Conservation (phyloP, 1,139 yeast genomes). For the Entelexis paramagnoliae region DNA sequence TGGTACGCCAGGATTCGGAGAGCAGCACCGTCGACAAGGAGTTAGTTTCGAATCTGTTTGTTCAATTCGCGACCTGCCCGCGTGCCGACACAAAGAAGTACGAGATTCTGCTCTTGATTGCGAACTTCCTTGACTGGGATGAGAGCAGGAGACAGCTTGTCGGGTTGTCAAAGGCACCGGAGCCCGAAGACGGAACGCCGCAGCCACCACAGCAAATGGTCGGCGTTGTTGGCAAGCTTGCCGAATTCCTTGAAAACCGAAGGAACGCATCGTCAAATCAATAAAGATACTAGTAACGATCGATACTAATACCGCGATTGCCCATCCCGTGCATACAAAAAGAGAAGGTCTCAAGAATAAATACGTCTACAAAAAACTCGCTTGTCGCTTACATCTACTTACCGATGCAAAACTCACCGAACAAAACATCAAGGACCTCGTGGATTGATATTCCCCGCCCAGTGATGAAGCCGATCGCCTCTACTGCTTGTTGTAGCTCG, state of each 20-base stretch:
- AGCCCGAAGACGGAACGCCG: constrained; percentile 25
- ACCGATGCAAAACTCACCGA: constrained; percentile 88
- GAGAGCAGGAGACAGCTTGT: constrained; percentile 73
- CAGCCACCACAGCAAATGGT: constrained; percentile 35
- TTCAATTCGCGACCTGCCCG: constrained; percentile 78
- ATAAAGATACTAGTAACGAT: constrained; percentile 14
- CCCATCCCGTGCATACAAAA: no score
- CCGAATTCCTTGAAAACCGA: constrained; percentile 78
- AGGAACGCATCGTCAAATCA: constrained; percentile 1
- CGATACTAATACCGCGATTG: no score
- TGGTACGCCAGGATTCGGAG: constrained; percentile 64
- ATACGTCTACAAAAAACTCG: no score
- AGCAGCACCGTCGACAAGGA: constrained; percentile 78
- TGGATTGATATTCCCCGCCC: constrained; percentile 85
- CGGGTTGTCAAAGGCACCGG: constrained; percentile 40
- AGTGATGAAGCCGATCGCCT: constrained; percentile 84
- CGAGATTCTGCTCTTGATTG: constrained; percentile 75
- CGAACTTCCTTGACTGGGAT: constrained; percentile 82
- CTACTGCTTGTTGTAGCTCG: constrained; percentile 60
- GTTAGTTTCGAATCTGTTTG: constrained; percentile 70
- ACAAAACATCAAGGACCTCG: constrained; percentile 82
- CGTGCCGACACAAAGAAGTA: constrained; percentile 90
- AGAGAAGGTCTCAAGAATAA: no score
- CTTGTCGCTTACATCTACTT: constrained; percentile 43
- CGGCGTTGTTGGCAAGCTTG: constrained; percentile 78